Evolutionary conservation across 2,329 filamentous ascomycete genomes (phyloP), one percentile per base, ranked within the genome.

Genomic region (Aspergillus brasiliensis): DNA sequence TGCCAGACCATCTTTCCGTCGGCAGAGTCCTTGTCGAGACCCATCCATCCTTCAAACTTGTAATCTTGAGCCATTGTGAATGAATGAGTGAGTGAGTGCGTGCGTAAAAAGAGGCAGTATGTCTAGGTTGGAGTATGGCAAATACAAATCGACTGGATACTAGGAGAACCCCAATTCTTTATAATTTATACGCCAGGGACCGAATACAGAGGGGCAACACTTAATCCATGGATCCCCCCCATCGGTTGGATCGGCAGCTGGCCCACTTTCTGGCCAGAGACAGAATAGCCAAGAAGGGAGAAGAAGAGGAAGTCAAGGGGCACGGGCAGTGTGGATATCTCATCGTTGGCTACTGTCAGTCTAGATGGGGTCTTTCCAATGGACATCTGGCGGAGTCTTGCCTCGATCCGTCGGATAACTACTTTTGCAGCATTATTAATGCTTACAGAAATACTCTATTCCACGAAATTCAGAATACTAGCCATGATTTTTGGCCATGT

Each of bases 381-480:
- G 6, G 31, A 34, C 5, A 34, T 15, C 10, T 34, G 31, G 31
- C 40, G 40, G 40, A 44, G 40, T 44, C 40, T 44, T 44, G 0
- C 17, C 40, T 23, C 8, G 17, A 21, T 97, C 80, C 89, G 82
- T 13, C 93, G 92, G 0, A 5, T 34, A n/a, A n/a, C n/a, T n/a
- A 13, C 10, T 34, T 15, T 34, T 13, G 31, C 4, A 13, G 31
- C 11, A 34, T 34, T 15, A 34, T 34, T 15, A 34, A 34, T 34
- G 11, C 31, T 34, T 28, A 8, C 2, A 28, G 27, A 28, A 2
- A 8, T 28, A 28, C 27, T 28, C 7, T 28, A 28, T 8, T 28
- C 2, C 8, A 28, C 27, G 2, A 8, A 1, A 28, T 8, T 28
- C 7, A 28, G 7, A 6, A 28, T 25, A 4, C 7, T 0, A 25